Evolutionary conservation across 2,329 filamentous ascomycete species (phyloP), one percentile per base, ranked within the genome.

Genomic region (Ophiostoma sp.): DNA sequence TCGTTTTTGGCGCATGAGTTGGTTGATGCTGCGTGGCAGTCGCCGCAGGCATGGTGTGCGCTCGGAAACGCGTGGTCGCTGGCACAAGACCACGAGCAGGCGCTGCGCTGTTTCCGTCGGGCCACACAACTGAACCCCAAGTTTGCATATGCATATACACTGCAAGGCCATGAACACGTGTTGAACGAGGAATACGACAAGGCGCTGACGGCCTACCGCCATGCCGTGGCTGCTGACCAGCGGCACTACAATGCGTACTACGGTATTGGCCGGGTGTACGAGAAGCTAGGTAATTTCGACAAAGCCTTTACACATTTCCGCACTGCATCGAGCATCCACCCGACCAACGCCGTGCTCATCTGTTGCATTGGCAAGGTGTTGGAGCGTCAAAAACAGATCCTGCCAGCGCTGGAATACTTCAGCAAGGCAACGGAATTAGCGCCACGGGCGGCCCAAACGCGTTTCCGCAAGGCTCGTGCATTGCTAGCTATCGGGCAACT

Each of bases 171-270:
- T 76, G 95, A 99, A 76, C 92, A 97, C 76, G 89, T 98, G 62
- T 87, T 91, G 47, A 98, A 97, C 73, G 96, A 99, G 78, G 96
- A 99, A 77, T 97, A 95, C 75, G 94, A 98, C 76, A 97, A 97
- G 76, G 95, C 95, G 0, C 85, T 97, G 62, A 87, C 89, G 52
- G 89, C 92, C 1, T 99, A 97, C 77, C 87, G 96, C 45, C 87
- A 89, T 67, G 93, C 92, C 1, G 91, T 99, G 73, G 86, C 89
- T 62, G 92, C 92, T 0, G 93, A 99, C 75, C 87, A 86, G 68
- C 88, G 94, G 27, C 94, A 97, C 76, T 99, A 98, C 81, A 97
- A 97, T 76, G 95, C 94, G n/a, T 98, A 96, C 86, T 99, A 98
- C 76, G 95, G 95, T 73, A 87, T 90, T 68, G 88, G 87, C 42